Conservation (phyloP, 2,329 filamentous ascomycete genomes). For the Talaromyces funiculosus region DNA sequence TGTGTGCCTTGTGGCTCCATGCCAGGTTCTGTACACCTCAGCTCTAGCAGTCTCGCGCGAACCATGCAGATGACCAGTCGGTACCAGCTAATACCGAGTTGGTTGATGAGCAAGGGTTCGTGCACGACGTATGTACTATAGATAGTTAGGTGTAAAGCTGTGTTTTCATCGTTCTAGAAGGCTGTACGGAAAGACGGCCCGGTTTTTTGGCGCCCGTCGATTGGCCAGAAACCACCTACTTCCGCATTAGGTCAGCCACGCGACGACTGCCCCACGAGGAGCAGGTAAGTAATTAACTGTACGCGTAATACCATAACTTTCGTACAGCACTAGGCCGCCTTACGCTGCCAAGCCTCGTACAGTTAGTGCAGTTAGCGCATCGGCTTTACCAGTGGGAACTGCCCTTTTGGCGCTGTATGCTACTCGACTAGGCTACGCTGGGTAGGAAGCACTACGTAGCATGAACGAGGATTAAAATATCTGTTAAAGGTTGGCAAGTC, state of each 20-base stretch:
- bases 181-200: constrained; percentile 4
- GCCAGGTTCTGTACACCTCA: background rate
- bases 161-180: too few species aligned
- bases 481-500: background rate
- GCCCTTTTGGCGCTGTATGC: constrained; percentile 1
- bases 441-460: too few species aligned
- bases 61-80: background rate
- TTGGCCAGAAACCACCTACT: background rate
- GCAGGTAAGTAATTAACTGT: too few species aligned
- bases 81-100: background rate
- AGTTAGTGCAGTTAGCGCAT: background rate
- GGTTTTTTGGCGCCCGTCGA: constrained; percentile 2
- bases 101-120: background rate
- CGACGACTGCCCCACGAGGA: background rate
- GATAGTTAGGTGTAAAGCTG: too few species aligned
- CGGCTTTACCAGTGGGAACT: background rate
- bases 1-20: background rate
- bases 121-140: background rate
- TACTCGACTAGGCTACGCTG: background rate
- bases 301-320: background rate
- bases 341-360: constrained; percentile 1
- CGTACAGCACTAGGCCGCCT: too few species aligned
- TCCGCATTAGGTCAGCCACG: background rate
- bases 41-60: background rate
- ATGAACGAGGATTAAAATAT: too few species aligned